These are phyloP conservation scores for Myriosclerotinia scirpicola DNA, from an alignment of 2,329 filamentous ascomycete species.

Conservation along the genomic window DNA sequence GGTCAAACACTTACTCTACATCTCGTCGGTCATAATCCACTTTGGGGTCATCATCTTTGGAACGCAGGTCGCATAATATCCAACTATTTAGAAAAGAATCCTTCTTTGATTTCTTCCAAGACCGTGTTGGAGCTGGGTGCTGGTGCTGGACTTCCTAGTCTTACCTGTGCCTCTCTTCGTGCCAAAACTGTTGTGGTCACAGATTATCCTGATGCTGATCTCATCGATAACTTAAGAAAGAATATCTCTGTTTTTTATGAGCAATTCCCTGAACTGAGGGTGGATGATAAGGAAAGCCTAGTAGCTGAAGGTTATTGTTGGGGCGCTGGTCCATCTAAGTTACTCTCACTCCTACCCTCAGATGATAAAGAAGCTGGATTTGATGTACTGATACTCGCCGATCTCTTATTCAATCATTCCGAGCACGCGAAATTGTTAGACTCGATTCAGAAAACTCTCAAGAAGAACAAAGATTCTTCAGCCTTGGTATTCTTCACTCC, in stretches of 20 bases:
- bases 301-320: slow-evolving; percentile 76
- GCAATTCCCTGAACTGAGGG: slow-evolving; percentile 16
- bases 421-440: slow-evolving; percentile 78
- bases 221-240: slow-evolving; percentile 75
- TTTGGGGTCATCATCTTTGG: slow-evolving; percentile 91
- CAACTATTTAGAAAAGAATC: slow-evolving; percentile 71
- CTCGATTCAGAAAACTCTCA: slow-evolving; percentile 68
- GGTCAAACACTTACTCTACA: slow-evolving; percentile 59
- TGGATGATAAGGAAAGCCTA: slow-evolving; percentile 42
- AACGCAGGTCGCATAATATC: slow-evolving; percentile 81
- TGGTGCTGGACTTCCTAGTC: slow-evolving; percentile 78
- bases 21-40: slow-evolving; percentile 81
- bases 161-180: slow-evolving; percentile 72
- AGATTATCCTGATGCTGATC: slow-evolving; percentile 82
- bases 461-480: slow-evolving; percentile 41
- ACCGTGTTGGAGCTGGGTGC: slow-evolving; percentile 88
- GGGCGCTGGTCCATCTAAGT: slow-evolving; percentile 63
- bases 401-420: slow-evolving; percentile 86
- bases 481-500: slow-evolving; percentile 93
- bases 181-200: slow-evolving; percentile 75
- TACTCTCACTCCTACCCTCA: slow-evolving; percentile 57
- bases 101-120: slow-evolving; percentile 61
- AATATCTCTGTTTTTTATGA: slow-evolving; percentile 58
- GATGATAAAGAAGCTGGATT: slow-evolving; percentile 49
- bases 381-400: slow-evolving; percentile 81